Conservation (phyloP, 2,329 filamentous ascomycete species). For the Neonectria neomacrospora region DNA sequence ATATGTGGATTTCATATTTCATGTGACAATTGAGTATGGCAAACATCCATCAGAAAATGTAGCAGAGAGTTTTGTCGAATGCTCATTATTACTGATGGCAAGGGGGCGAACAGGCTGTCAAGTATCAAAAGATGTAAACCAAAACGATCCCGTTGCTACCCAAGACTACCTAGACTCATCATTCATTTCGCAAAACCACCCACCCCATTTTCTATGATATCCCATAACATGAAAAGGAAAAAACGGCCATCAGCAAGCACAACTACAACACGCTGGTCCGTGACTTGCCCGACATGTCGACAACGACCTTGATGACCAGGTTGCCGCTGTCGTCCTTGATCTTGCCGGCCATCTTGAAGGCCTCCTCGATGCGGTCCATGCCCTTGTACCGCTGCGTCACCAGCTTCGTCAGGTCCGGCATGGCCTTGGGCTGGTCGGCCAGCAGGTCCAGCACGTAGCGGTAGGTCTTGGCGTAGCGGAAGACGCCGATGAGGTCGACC, state of each 20-base stretch:
- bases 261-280: conserved; percentile 29
- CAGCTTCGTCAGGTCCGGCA: conserved; percentile 74
- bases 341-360: conserved; percentile 78
- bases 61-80: no score
- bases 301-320: conserved; percentile 79
- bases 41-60: neutral
- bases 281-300: conserved; percentile 55
- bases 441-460: conserved; percentile 63
- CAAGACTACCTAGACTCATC: conserved; percentile 11
- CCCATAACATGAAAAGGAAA: conserved; percentile 5
- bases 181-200: conserved; percentile 24
- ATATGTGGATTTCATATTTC: neutral
- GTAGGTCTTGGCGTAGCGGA: conserved; percentile 82
- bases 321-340: conserved; percentile 76
- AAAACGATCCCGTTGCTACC: conserved; percentile 17
- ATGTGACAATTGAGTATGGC: neutral
- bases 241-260: neutral
- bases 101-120: neutral
- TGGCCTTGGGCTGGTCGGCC: conserved; percentile 57
- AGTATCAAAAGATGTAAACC: neutral
- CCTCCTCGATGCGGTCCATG: conserved; percentile 69
- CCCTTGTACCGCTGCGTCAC: conserved; percentile 78
- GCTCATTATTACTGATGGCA: neutral
- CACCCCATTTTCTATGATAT: conserved; percentile 27
- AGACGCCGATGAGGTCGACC: conserved; percentile 77